Conservation (phyloP, 2,329 filamentous ascomycete genomes). For the Alternaria hordeiaustralica region DNA sequence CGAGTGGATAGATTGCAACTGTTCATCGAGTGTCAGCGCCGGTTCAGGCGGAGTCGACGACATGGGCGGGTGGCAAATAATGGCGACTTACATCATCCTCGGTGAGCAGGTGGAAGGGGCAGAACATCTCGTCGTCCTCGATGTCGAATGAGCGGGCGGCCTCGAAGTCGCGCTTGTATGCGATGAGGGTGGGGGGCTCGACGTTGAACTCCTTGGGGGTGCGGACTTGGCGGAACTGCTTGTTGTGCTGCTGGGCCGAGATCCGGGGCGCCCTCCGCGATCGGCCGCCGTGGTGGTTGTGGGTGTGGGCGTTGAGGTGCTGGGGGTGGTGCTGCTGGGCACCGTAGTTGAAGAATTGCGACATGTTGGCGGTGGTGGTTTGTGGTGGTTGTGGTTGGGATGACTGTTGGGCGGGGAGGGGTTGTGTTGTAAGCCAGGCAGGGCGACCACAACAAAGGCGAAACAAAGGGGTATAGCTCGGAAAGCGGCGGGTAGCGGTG, state of each 20-base stretch:
- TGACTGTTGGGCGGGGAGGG: slow-evolving; percentile 26
- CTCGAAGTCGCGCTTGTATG: slow-evolving; percentile 88
- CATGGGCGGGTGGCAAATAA: slow-evolving; percentile 32
- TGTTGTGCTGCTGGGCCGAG: slow-evolving; percentile 82
- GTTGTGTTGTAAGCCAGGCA: slow-evolving; percentile 20
- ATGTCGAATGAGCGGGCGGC: slow-evolving; percentile 92
- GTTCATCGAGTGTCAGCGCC: slow-evolving; percentile 47
- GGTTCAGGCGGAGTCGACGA: slow-evolving; percentile 28
- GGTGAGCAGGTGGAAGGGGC: slow-evolving; percentile 82
- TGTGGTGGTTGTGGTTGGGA: slow-evolving; percentile 23
- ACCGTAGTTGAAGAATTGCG: slow-evolving; percentile 57
- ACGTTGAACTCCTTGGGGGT: slow-evolving; percentile 81
- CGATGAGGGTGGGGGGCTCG: slow-evolving; percentile 75
- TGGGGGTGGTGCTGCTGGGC: slow-evolving; percentile 52
- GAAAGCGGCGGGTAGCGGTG: slow-evolving; percentile 4
- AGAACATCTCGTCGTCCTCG: slow-evolving; percentile 96
- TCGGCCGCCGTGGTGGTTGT: slow-evolving; percentile 83
- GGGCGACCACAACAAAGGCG: slow-evolving; percentile 34
- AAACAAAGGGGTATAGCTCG: slow-evolving; percentile 28
- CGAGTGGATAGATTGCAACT: slow-evolving; percentile 92
- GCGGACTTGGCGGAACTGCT: slow-evolving; percentile 84
- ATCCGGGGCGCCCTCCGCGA: slow-evolving; percentile 84
- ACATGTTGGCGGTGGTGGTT: slow-evolving; percentile 47
- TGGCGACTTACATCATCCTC: slow-evolving; percentile 79
- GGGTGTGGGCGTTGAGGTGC: slow-evolving; percentile 64